A percentile compares a stretch with the other conserved stretches of the same genome.
These are phyloP conservation scores for Aspergillus cavernicola DNA, from an alignment of 495 filamentous ascomycete species.

Conservation along the genomic window DNA sequence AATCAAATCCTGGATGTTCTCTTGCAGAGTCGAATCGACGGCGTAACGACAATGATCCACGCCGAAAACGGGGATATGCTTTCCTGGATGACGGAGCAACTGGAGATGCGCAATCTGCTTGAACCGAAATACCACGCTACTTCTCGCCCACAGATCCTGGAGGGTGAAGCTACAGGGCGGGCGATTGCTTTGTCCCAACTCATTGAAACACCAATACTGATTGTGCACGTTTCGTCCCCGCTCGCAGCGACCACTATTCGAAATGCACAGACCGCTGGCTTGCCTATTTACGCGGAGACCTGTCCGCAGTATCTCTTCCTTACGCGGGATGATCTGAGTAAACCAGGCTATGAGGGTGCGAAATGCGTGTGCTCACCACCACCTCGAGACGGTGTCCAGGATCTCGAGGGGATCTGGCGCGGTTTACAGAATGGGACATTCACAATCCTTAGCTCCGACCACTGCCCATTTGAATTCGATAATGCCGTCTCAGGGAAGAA, in stretches of 20 bases:
- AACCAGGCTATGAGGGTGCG: constrained; percentile 50
- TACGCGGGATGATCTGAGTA: constrained; percentile 46
- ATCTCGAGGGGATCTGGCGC: constrained; percentile 43
- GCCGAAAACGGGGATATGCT: constrained; percentile 58
- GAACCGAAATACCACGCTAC: constrained; percentile 55
- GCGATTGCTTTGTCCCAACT: constrained; percentile 48
- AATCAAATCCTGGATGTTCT: constrained; percentile 55
- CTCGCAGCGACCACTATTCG: constrained; percentile 54
- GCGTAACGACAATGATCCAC: constrained; percentile 59
- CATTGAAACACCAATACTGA: constrained; percentile 48
- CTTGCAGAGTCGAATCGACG: constrained; percentile 39
- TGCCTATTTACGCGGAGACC: constrained; percentile 60
- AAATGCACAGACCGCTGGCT: constrained; percentile 49
- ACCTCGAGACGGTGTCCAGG: constrained; percentile 24
- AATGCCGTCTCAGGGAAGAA: constrained; percentile 12
- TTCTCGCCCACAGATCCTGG: constrained; percentile 50
- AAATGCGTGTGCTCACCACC: constrained; percentile 51
- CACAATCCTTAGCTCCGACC: constrained; percentile 34
- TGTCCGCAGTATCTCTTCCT: constrained; percentile 64
- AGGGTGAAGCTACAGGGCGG: constrained; percentile 57
- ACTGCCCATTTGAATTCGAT: constrained; percentile 22
- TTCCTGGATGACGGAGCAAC: constrained; percentile 44
- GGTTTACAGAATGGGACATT: constrained; percentile 45
- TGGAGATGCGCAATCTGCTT: constrained; percentile 37
- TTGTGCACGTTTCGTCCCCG: constrained; percentile 45